Evolutionary conservation across 768 basidiomycete species (phyloP).

Genomic region (Rhodotorula babjevae): DNA sequence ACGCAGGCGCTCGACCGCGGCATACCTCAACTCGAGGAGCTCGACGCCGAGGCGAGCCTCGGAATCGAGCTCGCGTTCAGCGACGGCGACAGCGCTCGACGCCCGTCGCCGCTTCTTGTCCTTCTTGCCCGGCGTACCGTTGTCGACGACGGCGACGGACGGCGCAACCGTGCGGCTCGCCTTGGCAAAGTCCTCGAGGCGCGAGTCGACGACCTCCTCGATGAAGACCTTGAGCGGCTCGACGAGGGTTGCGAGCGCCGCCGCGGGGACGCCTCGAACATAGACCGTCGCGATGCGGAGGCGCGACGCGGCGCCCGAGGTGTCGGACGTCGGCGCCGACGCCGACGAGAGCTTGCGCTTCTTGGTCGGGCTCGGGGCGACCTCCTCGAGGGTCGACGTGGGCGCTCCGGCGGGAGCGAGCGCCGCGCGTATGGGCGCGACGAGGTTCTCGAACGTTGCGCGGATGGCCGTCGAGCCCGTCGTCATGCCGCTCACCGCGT

Average conservation of each 20-base stretch:
- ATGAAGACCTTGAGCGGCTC: slow-evolving; percentile 1
- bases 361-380: slow-evolving; percentile 20
- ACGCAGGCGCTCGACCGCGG: slow-evolving; percentile 6
- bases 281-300: slow-evolving; percentile 11
- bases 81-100: neutral
- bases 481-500: slow-evolving; percentile 2
- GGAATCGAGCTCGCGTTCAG: neutral
- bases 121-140: slow-evolving; percentile 3
- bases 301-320: neutral
- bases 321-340: accelerated
- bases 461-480: neutral
- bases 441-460: slow-evolving; percentile 10
- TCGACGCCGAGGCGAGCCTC: slow-evolving; percentile 6
- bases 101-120: slow-evolving; percentile 1
- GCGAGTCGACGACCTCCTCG: slow-evolving; percentile 11
- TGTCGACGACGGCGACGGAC: neutral
- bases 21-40: slow-evolving; percentile 23
- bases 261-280: neutral
- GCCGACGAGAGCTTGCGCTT: slow-evolving; percentile 19
- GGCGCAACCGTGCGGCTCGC: neutral
- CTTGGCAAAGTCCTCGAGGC: slow-evolving; percentile 12
- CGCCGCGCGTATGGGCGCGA: neutral
- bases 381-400: neutral
- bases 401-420: neutral
- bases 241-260: slow-evolving; percentile 1